Evolutionary conservation across 2,329 filamentous ascomycete genomes (phyloP), one percentile per base, ranked within the genome.

Genomic region (Penicillium digitatum): DNA sequence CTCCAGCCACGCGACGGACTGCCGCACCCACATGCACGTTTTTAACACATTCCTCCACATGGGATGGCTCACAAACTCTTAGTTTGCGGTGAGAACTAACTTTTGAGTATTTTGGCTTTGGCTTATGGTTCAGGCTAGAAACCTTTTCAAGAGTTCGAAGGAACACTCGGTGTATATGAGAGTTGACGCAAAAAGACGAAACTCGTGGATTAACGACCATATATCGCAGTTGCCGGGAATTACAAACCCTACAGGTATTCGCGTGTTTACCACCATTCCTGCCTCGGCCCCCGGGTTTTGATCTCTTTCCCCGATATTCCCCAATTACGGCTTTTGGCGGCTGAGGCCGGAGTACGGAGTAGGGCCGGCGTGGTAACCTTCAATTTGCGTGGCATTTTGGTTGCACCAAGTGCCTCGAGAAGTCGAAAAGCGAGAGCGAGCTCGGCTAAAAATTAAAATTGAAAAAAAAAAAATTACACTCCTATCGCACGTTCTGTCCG

Each of bases 1-100:
- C 53, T 58, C 58, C 56, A 52, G 50, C 62, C 62, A 65, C 58
- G 62, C 62, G 61, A 61, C 48, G 52, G 54, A 56, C 55, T 58
- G 62, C 52, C 52, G 49, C 48, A 37, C 46, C 37, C 51, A 43
- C 51, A 53, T 63, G 61, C 56, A 62, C 38, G 48, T 42, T 38
- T 38, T 57, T 49, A 45, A 32, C 18, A 59, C 39, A 42, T 52
- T 40, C 42, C 50, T 39, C 52, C 48, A 53, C 46, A 52, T 56
- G 50, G 60, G 60, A 63, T 60, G 52, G 48, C 49, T 64, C 60
- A 62, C 56, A 63, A 60, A 55, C 38, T 40, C 34, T 44, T 40
- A 12, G 48, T 27, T 38, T 54, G 48, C 47, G 52, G 52, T 54
- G 52, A 54, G 47, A 24, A 44, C 22, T 29, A 43, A 37, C 37